Evolutionary conservation across 108 stramenopile species (phyloP).

Genomic region (Cyclotella kingstonii): DNA sequence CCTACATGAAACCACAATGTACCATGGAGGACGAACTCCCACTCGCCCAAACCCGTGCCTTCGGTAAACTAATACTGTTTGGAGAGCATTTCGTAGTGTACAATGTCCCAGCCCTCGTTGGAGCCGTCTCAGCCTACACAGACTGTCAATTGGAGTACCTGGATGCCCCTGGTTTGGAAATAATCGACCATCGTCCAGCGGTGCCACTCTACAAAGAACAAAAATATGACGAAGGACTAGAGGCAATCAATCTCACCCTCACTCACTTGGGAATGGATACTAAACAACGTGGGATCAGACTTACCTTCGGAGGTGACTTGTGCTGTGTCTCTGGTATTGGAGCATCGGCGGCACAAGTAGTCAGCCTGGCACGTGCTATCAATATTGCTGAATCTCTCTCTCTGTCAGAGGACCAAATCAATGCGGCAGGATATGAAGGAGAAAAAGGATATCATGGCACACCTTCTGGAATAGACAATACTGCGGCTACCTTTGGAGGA

Average conservation of each 20-base stretch:
- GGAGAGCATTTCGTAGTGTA: constrained; percentile 92
- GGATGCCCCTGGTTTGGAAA: constrained; percentile 48
- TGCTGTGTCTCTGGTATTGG: constrained; percentile 83
- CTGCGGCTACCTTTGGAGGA: constrained; percentile 87
- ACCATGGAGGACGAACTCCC: constrained; percentile 33
- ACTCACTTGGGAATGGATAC: constrained; percentile 66
- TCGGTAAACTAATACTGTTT: constrained; percentile 85
- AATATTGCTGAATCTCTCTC: constrained; percentile 47
- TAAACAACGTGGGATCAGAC: constrained; percentile 39
- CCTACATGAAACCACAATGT: too few relatives aligned
- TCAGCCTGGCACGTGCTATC: constrained; percentile 75
- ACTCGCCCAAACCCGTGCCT: constrained; percentile 58
- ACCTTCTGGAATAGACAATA: constrained; percentile 90
- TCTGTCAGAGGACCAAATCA: constrained; percentile 80
- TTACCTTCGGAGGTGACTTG: constrained; percentile 82
- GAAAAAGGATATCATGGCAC: constrained; percentile 91
- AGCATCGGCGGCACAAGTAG: constrained; percentile 82
- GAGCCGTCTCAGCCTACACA: constrained; percentile 82
- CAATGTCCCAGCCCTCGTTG: constrained; percentile 84
- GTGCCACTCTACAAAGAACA: constrained; percentile 83
- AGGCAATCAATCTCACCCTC: constrained; percentile 70
- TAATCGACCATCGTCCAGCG: constrained; percentile 82
- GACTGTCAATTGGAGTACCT: constrained; percentile 60
- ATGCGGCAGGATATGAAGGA: constrained; percentile 87
- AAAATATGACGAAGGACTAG: constrained; percentile 74